These are phyloP conservation scores for Ulota crispa DNA, from an alignment of 225 moss, liverwort and hornwort species.

Conservation along the genomic window DNA sequence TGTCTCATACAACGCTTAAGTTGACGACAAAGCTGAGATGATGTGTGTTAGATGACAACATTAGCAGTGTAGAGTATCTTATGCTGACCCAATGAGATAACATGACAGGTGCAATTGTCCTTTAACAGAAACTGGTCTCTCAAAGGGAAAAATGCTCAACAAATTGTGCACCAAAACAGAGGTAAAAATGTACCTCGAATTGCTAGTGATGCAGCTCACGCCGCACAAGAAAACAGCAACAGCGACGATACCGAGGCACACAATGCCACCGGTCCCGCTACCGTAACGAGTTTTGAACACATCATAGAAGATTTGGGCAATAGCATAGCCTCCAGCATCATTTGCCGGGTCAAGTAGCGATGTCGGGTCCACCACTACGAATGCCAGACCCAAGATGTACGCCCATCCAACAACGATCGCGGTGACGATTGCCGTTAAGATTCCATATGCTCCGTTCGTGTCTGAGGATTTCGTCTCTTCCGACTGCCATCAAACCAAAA, in stretches of 20 bases:
- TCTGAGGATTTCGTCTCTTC: constrained; percentile 89
- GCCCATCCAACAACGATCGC: constrained; percentile 78
- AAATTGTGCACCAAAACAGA: too few relatives aligned
- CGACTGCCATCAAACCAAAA: constrained; percentile 38
- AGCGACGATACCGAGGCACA: constrained; percentile 80
- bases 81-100: too few relatives aligned
- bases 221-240: constrained; percentile 77
- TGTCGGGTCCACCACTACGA: constrained; percentile 65
- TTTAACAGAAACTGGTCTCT: too few relatives aligned
- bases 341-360: constrained; percentile 54
- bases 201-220: constrained; percentile 81
- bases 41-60: too few relatives aligned
- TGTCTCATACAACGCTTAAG: too few relatives aligned
- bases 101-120: too few relatives aligned
- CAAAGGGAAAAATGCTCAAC: not conserved
- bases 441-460: constrained; percentile 82
- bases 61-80: too few relatives aligned
- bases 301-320: constrained; percentile 79
- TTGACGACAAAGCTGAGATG: too few relatives aligned
- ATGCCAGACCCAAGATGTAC: constrained; percentile 73
- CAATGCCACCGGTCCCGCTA: constrained; percentile 73
- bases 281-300: constrained; percentile 78
- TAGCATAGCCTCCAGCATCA: constrained; percentile 81
- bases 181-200: constrained; percentile 58
- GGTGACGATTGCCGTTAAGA: constrained; percentile 65